phyloP scores from a whole-genome alignment of 2,329 filamentous ascomycete genomes.

The Neonectria sp. region DNA sequence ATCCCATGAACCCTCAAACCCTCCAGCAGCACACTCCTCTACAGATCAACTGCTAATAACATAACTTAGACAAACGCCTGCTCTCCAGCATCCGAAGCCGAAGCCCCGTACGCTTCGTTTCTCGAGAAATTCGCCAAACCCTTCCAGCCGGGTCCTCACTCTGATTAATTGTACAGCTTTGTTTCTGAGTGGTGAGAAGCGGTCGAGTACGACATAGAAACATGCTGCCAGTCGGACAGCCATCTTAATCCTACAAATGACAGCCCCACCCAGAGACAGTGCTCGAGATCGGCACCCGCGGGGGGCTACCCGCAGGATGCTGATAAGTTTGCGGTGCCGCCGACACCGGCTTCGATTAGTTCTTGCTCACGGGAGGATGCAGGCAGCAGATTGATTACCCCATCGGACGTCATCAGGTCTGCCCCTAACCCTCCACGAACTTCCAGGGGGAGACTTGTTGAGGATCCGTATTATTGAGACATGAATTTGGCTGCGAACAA shows the following conservation, averaged over 20 bases:
- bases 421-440: too few relatives aligned
- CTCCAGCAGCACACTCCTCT: not conserved
- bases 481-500: too few relatives aligned
- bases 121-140: slow-evolving; percentile 11
- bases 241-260: not conserved
- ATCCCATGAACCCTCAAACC: not conserved
- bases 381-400: not conserved
- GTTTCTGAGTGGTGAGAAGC: slow-evolving; percentile 16
- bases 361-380: not conserved
- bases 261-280: not conserved
- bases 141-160: not conserved
- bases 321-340: slow-evolving; percentile 8
- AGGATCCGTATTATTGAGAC: too few relatives aligned
- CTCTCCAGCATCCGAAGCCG: slow-evolving; percentile 1
- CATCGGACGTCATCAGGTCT: not conserved
- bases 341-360: not conserved
- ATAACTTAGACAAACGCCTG: not conserved
- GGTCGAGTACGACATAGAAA: not conserved
- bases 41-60: not conserved
- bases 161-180: not conserved
- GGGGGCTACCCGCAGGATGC: slow-evolving; percentile 1
- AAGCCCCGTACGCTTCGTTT: slow-evolving; percentile 7
- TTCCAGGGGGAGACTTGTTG: too few relatives aligned
- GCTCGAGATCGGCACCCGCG: slow-evolving; percentile 2
- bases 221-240: slow-evolving; percentile 10